These are phyloP conservation scores for Monilinia fructigena DNA, from an alignment of 2,329 filamentous ascomycete genomes.

Conservation along the genomic window DNA sequence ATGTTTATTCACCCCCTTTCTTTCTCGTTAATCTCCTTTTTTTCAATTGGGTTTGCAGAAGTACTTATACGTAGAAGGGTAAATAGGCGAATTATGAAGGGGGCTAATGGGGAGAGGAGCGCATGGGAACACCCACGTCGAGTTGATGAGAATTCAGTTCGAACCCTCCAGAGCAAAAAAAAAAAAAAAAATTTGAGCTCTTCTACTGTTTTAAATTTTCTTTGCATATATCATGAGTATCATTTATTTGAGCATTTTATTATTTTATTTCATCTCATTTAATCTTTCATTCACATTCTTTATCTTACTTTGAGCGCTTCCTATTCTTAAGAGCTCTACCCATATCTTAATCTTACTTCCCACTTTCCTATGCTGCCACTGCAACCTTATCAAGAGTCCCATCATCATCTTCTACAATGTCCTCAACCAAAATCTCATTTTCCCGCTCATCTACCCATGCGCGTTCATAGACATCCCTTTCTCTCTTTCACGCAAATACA, in stretches of 20 bases:
- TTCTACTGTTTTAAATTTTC: too few relatives aligned
- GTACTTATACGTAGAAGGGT: too few relatives aligned
- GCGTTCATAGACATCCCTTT: neutral
- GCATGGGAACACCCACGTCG: too few relatives aligned
- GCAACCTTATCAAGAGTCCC: conserved; percentile 1
- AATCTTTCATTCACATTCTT: neutral
- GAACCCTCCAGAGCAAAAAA: too few relatives aligned
- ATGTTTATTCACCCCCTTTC: too few relatives aligned
- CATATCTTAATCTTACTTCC: neutral
- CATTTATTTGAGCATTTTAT: neutral
- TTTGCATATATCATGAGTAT: too few relatives aligned
- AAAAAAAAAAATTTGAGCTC: too few relatives aligned
- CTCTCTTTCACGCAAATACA: conserved; percentile 1
- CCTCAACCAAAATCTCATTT: neutral
- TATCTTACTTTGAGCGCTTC: neutral
- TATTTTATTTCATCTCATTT: conserved; percentile 9
- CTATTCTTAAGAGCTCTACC: neutral
- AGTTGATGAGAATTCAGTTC: too few relatives aligned
- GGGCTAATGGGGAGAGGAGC: too few relatives aligned
- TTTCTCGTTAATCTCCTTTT: too few relatives aligned
- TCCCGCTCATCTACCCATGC: neutral
- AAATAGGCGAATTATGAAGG: too few relatives aligned
- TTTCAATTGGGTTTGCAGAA: too few relatives aligned
- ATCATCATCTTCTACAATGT: conserved; percentile 7
- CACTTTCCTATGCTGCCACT: neutral